Base-by-base conservation (phyloP, 768 basidiomycete species). In the Pleurotus platypus region DNA sequence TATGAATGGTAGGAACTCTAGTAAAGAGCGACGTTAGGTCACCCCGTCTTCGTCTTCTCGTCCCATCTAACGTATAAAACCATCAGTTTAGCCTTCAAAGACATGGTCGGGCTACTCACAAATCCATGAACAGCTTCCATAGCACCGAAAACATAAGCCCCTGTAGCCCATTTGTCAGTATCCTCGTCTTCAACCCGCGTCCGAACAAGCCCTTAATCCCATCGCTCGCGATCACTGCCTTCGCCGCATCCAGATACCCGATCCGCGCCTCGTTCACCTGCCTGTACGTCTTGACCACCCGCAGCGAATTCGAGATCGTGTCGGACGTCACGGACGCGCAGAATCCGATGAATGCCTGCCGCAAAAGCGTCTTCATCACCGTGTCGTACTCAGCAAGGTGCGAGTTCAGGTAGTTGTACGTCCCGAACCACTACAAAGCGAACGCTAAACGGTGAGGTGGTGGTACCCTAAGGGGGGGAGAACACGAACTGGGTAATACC, bases 271-370 rank as follows among this genome's bases (percentile, higher is more conserved):
- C 86, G 66, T 94, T 84, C 30, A 95, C 93, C 69, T 98, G 96
- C 13, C 95, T 77, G 72, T 97, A 98, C 0, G 96, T 98, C 80
- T 98, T 98, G 66, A 98, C 73, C 2, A 98, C 95, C 16, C 93
- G 83, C 1, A 98, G 75, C 4, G 89, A 92, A 74, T 98, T 98
- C 45, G 89, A 92, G 42, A 89, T 67, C 1, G 86, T 89, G 67
- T 98, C 96, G 9, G 92, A 94, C 2, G 86, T 77, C 53, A 97
- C 77, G 4, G 92, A 92, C 1, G 94, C 92, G 27, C 74, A 78
- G 70, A 98, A 98, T 1, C 94, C 96, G 61, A 98, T 97, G 69
- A 94, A 82, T 0, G 94, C 94, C 46, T 92, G 89, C 15, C 96
- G 86, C 1, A 73, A 58, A 35, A 97, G 83, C 59, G 82, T 86